A percentile compares a stretch with the other conserved stretches of the same genome.
Evolutionary conservation across 768 basidiomycete genomes (phyloP).

Genomic region (Asterophora parasitica): DNA sequence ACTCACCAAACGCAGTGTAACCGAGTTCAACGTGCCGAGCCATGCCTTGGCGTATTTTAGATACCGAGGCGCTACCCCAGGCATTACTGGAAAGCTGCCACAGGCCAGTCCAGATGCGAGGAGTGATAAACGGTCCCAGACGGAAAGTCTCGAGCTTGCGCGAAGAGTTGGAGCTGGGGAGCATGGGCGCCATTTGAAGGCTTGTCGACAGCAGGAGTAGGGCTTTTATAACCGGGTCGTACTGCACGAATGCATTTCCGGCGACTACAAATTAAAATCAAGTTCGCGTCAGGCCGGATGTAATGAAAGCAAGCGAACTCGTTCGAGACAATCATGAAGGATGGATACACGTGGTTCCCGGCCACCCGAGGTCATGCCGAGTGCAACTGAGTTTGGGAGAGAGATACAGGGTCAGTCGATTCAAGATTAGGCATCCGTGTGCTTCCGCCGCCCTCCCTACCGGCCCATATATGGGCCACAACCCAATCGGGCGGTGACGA

Average conservation of each 20-base stretch:
- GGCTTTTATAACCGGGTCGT: slow-evolving; percentile 1
- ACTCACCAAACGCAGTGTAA: slow-evolving; percentile 59
- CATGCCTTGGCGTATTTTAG: slow-evolving; percentile 67
- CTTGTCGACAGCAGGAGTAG: background rate
- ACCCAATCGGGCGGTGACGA: background rate
- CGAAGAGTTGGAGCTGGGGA: slow-evolving; percentile 11
- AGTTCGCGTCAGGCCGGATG: background rate
- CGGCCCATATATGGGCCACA: too few species aligned
- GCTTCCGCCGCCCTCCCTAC: too few species aligned
- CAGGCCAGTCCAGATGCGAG: slow-evolving; percentile 72
- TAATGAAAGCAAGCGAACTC: slow-evolving; percentile 4
- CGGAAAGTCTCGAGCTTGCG: slow-evolving; percentile 38
- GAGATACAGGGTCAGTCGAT: slow-evolving; percentile 1
- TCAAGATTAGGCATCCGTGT: slow-evolving; percentile 4
- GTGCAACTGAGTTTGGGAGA: background rate
- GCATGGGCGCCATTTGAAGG: slow-evolving; percentile 14
- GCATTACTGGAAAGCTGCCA: slow-evolving; percentile 87
- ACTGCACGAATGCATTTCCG: background rate
- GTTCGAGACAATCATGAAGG: slow-evolving; percentile 1
- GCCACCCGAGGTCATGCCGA: background rate
- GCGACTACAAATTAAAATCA: background rate
- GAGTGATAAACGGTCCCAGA: slow-evolving; percentile 52
- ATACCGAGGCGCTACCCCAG: slow-evolving; percentile 71
- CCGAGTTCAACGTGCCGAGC: slow-evolving; percentile 54
- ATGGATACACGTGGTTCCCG: slow-evolving; percentile 1